Conservation (phyloP, 192 early-diverging fungal species). For the Coemansia sp. region DNA sequence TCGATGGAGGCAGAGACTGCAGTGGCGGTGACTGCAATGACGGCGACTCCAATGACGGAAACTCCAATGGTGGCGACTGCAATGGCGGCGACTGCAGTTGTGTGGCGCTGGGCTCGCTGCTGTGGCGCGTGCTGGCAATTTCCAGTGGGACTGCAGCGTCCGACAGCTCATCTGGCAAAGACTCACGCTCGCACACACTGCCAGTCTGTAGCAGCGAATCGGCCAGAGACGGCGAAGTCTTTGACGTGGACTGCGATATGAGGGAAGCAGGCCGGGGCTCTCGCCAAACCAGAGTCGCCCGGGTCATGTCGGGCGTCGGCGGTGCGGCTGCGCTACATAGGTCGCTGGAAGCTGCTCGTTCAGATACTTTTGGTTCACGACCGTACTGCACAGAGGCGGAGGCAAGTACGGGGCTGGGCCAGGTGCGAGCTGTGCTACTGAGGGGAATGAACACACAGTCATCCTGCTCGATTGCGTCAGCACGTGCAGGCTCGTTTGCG, state of each 20-base stretch:
- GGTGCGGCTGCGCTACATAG: neutral
- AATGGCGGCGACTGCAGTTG: neutral
- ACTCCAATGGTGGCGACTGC: no score
- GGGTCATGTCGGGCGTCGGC: slow-evolving; percentile 6
- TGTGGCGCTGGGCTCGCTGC: slow-evolving; percentile 11
- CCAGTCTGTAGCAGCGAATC: slow-evolving; percentile 14
- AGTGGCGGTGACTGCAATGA: neutral
- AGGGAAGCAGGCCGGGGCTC: slow-evolving; percentile 4
- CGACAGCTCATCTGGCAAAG: neutral
- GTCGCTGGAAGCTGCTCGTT: neutral
- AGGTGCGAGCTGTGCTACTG: neutral
- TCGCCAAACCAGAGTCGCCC: slow-evolving; percentile 15
- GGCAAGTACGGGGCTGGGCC: slow-evolving; percentile 1
- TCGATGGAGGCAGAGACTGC: neutral
- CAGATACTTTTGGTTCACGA: neutral
- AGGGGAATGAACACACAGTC: slow-evolving; percentile 9
- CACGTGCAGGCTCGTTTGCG: neutral
- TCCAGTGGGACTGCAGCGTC: neutral
- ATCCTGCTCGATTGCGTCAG: slow-evolving; percentile 5
- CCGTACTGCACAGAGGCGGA: neutral
- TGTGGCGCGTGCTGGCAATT: slow-evolving; percentile 6
- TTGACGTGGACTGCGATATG: neutral
- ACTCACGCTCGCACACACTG: neutral
- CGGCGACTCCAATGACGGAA: no score
- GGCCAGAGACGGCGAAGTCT: slow-evolving; percentile 13